These are phyloP conservation scores for Cerrena zonata DNA, from an alignment of 1,284 basidiomycete genomes.

Conservation along the genomic window DNA sequence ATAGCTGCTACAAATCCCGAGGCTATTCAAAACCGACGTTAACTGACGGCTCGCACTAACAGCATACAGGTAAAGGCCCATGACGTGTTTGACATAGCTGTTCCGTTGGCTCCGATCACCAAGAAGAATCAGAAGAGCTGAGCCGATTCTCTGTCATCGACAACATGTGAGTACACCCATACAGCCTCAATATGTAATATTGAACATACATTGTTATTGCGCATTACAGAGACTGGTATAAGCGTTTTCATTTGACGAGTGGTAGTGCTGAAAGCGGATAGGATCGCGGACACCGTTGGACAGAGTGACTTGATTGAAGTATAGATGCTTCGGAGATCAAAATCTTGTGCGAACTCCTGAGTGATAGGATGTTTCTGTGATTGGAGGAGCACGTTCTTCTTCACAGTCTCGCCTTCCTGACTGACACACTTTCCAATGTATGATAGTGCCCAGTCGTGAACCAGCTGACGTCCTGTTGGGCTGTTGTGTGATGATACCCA, in stretches of 20 bases:
- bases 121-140: conserved; percentile 11
- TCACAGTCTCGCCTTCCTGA: neutral
- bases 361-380: neutral
- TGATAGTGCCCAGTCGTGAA: conserved; percentile 6
- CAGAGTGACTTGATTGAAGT: neutral
- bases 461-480: neutral
- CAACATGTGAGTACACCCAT: neutral
- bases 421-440: neutral
- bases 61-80: conserved; percentile 28
- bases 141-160: neutral
- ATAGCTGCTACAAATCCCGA: conserved; percentile 27
- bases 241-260: neutral
- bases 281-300: neutral
- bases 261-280: neutral
- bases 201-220: neutral
- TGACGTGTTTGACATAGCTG: conserved; percentile 15
- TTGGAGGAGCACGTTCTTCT: neutral
- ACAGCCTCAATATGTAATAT: neutral
- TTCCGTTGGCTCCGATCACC: conserved; percentile 26
- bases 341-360: neutral
- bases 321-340: neutral
- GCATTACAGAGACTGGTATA: neutral
- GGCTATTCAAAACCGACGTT: conserved; percentile 22
- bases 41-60: conserved; percentile 26
- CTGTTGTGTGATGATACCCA: neutral